A percentile compares a stretch with the other conserved stretches of the same genome.
phyloP scores from a whole-genome alignment of 805 yeast genomes.

The Wickerhamomyces chambardii region DNA sequence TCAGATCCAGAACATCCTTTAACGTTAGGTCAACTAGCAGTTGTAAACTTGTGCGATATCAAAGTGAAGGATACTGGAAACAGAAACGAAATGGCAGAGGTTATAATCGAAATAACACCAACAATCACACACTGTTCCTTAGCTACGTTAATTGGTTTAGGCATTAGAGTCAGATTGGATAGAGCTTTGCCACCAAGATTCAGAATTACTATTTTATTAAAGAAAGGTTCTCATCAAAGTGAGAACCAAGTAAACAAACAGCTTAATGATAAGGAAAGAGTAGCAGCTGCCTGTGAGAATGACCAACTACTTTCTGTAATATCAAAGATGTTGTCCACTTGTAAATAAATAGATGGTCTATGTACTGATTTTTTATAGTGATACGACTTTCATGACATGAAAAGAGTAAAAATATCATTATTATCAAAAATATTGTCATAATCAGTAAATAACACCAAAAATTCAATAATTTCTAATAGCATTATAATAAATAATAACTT shows the following conservation, averaged over 20 bases:
- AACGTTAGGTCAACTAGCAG: conserved; percentile 89
- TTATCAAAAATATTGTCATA: too few relatives aligned
- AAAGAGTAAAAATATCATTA: too few relatives aligned
- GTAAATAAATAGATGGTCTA: conserved; percentile 28
- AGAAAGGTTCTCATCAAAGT: conserved; percentile 92
- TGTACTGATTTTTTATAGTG: too few relatives aligned
- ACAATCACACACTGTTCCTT: conserved; percentile 96
- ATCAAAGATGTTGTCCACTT: conserved; percentile 83
- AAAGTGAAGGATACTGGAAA: conserved; percentile 51
- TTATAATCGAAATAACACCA: conserved; percentile 82
- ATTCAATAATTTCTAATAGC: too few relatives aligned
- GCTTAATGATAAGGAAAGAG: conserved; percentile 93
- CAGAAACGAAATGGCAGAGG: conserved; percentile 53
- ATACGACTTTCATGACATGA: background rate
- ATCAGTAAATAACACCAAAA: too few relatives aligned
- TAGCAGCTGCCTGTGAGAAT: conserved; percentile 97
- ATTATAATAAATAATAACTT: too few relatives aligned
- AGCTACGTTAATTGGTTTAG: conserved; percentile 93
- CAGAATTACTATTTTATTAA: conserved; percentile 69
- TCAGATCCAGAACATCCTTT: conserved; percentile 98
- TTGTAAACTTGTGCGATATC: conserved; percentile 81
- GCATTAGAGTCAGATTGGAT: conserved; percentile 86
- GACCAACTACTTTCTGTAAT: conserved; percentile 87
- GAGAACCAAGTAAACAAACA: conserved; percentile 96
- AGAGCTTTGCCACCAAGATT: conserved; percentile 81